Evolutionary conservation across 2,329 filamentous ascomycete species (phyloP).

Genomic region (Arachnopeziza araneosa): DNA sequence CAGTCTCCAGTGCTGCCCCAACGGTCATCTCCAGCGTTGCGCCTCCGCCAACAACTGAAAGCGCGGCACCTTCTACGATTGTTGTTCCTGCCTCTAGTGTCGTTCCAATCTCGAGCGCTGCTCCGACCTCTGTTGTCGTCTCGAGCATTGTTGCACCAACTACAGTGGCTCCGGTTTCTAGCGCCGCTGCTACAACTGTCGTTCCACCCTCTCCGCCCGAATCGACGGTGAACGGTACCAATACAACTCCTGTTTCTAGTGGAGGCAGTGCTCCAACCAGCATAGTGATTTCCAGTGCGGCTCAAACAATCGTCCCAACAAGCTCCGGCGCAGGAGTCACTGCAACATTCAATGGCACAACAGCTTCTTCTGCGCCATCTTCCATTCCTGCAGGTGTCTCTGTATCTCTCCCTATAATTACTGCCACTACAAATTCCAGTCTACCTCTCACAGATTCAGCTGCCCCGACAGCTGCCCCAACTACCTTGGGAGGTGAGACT

Average conservation of each 20-base stretch:
- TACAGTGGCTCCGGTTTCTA: not conserved
- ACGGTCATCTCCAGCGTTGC: not conserved
- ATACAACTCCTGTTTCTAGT: not conserved
- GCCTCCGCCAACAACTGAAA: not conserved
- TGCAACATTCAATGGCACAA: not conserved
- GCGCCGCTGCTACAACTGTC: not conserved
- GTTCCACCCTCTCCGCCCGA: not conserved
- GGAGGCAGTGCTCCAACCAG: not conserved
- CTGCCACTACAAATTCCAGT: not conserved
- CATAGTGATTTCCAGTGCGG: not conserved
- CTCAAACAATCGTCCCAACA: not conserved
- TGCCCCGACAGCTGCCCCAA: no score
- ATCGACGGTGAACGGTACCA: not conserved
- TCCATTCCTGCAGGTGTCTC: not conserved
- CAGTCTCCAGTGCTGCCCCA: not conserved
- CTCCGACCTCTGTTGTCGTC: not conserved
- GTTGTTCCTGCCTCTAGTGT: not conserved
- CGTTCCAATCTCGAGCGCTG: not conserved
- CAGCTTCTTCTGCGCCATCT: not conserved
- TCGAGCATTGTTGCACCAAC: not conserved
- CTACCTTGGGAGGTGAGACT: no score
- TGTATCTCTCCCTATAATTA: not conserved
- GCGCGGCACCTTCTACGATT: not conserved
- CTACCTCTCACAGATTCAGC: not conserved
- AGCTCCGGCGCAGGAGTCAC: not conserved